Evolutionary conservation across 352 stramenopile genomes (phyloP).

Genomic region (Globisporangium recalcitrans): DNA sequence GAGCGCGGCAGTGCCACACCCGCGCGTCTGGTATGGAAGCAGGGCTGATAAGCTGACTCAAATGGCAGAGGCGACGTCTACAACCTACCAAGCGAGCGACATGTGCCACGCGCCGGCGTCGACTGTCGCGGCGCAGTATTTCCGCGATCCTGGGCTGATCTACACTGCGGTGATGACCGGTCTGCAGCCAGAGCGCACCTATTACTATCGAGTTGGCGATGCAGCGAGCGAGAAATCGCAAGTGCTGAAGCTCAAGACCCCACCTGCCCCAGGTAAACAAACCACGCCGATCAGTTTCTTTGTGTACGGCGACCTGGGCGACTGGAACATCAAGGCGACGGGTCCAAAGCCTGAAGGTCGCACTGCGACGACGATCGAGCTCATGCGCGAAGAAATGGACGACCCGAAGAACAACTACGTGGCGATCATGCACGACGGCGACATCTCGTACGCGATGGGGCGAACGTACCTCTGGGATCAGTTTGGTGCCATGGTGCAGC

Average conservation of each 20-base stretch:
- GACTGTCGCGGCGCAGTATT: constrained; percentile 13
- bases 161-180: constrained; percentile 18
- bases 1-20: constrained; percentile 15
- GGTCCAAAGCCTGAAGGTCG: constrained; percentile 14
- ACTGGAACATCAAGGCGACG: constrained; percentile 20
- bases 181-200: constrained; percentile 13
- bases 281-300: constrained; percentile 42
- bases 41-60: background rate
- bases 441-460: constrained; percentile 61
- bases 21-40: constrained; percentile 22
- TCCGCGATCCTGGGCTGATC: constrained; percentile 22
- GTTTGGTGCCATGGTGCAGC: constrained; percentile 44
- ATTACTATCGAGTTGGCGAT: constrained; percentile 25
- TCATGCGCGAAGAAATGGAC: constrained; percentile 27
- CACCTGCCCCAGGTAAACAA: constrained; percentile 11
- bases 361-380: constrained; percentile 27
- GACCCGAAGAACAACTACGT: constrained; percentile 25
- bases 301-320: constrained; percentile 72
- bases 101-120: constrained; percentile 28
- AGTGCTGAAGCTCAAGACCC: constrained; percentile 21
- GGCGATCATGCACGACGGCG: constrained; percentile 69
- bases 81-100: constrained; percentile 17
- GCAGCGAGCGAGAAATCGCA: background rate
- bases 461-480: constrained; percentile 67
- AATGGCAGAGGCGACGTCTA: background rate